Base-by-base conservation (phyloP, 148 eudicot genomes). In the Gaultheria prostrata region DNA sequence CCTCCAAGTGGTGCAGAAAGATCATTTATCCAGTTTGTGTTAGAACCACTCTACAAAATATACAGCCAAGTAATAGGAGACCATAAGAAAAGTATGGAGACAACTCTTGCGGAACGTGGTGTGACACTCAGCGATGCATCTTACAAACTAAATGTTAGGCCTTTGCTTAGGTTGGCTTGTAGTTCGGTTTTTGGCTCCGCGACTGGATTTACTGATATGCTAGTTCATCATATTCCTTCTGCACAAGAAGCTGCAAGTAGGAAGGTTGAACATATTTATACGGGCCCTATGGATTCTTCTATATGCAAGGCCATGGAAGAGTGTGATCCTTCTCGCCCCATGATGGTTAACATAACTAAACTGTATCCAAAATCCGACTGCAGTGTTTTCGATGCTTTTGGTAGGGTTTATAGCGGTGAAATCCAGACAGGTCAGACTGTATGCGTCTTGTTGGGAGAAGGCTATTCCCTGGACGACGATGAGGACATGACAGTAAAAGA, bases 391-490 rank as follows among this genome's bases (percentile, higher is more conserved):
- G 99, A 97, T 90, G 99, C 99, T 74, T 97, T 97, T 92, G 99
- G 99, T 85, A 91, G 98, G 89, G 98, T 97, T n/a, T 97, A 97
- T 84, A 97, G 99, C 79, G 99, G 99, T 65, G 91, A 84, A 80
- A 80, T 97, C 79, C 95, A 93, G 90, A 92, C 95, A 6, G 99
- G 99, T 18, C 98, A 97, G 87, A 88, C 94, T 77, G 92, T 97
- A 30, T 94, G 96, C 83, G 99, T 97, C 10, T 81, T n/a, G n/a
- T n/a, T 97, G 83, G 99, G 99, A 82, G 99, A 97, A 90, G 99
- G 99, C n/a, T 97, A 93, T 89, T 97, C 99, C 43, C 99, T 98
- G 0, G 99, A 97, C 83, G 99, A 97, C 83, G 99, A 97, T 85
- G 99, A 97, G 90, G 99, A 97, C 89, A 95, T 93, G 99, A 93